Base-by-base conservation (phyloP, 306 rosid genomes). In the Malus fusca region DNA sequence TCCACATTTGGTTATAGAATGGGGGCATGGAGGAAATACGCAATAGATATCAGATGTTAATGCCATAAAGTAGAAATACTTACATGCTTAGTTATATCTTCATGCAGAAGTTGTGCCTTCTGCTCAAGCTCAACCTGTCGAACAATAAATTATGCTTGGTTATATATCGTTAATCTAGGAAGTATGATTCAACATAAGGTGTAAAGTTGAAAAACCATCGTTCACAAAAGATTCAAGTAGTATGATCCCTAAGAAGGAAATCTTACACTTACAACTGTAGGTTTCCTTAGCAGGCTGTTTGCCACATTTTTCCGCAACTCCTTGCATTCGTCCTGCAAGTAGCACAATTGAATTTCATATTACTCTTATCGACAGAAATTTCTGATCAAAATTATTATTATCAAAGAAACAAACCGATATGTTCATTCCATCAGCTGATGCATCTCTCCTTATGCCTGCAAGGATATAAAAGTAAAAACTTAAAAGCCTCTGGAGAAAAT, bases 21-120 rank as follows among this genome's bases (percentile, higher is more conserved):
- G 33, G 30, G 73, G 42, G 21, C 44, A 21, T 7, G 7, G 18
- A 11, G 15, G 59, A 28, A 28, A 74, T 46, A 13, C 10, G 6
- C 8, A 26, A 26, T 10, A 62, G 21, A 17, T 62, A 4, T 6
- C 4, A 62, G 22, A 21, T 3, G 56, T 63, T 58, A 14, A 21
- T 44, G 22, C 19, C 42, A 66, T 31, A 42, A 22, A 68, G 35
- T 6, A 73, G 30, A 74, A 55, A 60, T 64, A 69, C 86, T 9
- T 87, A 90, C 98, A 68, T 88, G 88, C 87, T 88, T 90, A 67
- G 80, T 85, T 66, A 90, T 66, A 90, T 88, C 94, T 66, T 81
- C 85, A 7, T 79, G 94, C 68, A 93, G 85, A 80, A 31, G 60
- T 33, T 10, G 58, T 13, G 91, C 96, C 90, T 88, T 93, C 83